Conservation (phyloP, 305 asterid species). For the Fraxinus platypoda region DNA sequence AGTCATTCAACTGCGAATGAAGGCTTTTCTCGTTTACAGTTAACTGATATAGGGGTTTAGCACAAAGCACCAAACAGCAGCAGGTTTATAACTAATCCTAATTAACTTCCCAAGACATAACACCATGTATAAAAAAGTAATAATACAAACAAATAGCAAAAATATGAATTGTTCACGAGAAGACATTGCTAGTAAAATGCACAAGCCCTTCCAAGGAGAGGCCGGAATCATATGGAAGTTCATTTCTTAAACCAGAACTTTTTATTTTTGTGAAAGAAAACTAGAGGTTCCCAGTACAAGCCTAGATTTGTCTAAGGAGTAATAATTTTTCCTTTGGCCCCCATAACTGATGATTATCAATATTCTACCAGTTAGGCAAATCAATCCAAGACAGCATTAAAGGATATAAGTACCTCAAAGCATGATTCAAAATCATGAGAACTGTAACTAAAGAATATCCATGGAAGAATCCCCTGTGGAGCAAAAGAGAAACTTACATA, state of each 20-base stretch:
- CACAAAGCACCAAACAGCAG: background rate
- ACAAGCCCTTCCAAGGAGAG: background rate
- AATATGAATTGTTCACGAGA: background rate
- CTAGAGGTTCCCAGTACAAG: background rate
- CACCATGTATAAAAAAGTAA: background rate
- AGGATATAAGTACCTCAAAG: constrained; percentile 64
- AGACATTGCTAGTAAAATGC: background rate
- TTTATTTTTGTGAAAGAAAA: background rate
- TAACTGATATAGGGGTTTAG: background rate
- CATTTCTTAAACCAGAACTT: background rate
- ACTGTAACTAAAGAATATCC: constrained; percentile 86
- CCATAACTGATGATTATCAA: background rate
- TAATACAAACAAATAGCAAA: background rate
- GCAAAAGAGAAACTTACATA: constrained; percentile 17
- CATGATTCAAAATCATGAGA: constrained; percentile 95
- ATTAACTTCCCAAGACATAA: background rate
- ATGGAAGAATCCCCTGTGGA: constrained; percentile 92
- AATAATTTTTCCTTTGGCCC: background rate
- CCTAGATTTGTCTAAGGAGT: background rate
- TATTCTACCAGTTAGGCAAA: background rate
- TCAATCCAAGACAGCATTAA: background rate
- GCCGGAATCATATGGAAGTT: background rate
- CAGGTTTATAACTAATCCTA: no score
- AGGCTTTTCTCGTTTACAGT: background rate
- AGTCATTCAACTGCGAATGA: background rate